Conservation (phyloP, 23 red algal genomes). For the Gracilaria caudata region DNA sequence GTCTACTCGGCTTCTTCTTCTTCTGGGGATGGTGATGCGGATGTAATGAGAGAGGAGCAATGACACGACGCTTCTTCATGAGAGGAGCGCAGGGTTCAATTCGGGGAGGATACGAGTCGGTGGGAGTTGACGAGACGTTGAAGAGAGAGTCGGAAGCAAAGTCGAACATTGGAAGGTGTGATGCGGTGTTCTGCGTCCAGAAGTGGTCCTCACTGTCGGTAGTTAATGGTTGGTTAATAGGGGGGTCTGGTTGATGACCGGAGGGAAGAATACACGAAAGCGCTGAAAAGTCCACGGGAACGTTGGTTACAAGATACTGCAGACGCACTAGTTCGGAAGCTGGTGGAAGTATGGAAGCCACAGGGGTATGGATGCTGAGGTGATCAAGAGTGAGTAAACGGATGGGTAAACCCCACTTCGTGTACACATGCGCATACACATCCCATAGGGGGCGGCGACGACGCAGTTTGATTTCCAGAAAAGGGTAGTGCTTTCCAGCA, state of each 20-base stretch:
- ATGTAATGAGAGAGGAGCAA: neutral
- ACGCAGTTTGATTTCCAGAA: slow-evolving; percentile 29
- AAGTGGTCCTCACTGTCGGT: neutral
- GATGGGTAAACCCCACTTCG: slow-evolving; percentile 27
- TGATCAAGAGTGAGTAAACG: slow-evolving; percentile 17
- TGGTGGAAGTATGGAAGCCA: slow-evolving; percentile 3
- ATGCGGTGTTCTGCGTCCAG: slow-evolving; percentile 15
- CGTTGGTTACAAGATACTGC: neutral
- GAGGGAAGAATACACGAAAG: neutral
- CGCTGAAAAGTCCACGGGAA: slow-evolving; percentile 7
- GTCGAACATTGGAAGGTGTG: slow-evolving; percentile 6
- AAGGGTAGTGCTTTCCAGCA: slow-evolving; percentile 6
- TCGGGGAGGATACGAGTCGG: neutral
- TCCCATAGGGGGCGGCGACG: slow-evolving; percentile 7
- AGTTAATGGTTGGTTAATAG: neutral
- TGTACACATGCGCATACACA: slow-evolving; percentile 20
- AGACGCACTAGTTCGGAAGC: neutral
- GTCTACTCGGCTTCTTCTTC: neutral
- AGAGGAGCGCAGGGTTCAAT: neutral
- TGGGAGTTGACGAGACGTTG: neutral
- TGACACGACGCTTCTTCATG: slow-evolving; percentile 5
- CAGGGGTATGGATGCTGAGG: slow-evolving; percentile 3
- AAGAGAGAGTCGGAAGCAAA: slow-evolving; percentile 19
- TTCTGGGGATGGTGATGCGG: slow-evolving; percentile 1
- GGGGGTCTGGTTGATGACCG: neutral